Percentiles rank a stretch among this genome's conserved stretches.
These are phyloP conservation scores for Backusella sp. DNA, from an alignment of 192 early-diverging fungal genomes.

Conservation along the genomic window DNA sequence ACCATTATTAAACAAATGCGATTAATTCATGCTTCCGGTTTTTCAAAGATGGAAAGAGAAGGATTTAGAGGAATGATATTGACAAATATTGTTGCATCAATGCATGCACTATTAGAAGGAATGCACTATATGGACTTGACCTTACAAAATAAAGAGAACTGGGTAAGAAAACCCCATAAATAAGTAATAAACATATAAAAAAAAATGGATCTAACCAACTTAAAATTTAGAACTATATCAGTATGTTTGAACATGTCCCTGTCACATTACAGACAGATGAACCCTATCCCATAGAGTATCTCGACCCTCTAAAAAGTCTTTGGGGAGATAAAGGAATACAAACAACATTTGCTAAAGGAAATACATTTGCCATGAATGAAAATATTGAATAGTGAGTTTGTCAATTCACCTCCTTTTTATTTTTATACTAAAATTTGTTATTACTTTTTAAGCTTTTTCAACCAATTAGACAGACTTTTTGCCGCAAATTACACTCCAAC, in stretches of 20 bases:
- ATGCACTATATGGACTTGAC: conserved; percentile 16
- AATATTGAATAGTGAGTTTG: conserved; percentile 52
- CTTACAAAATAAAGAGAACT: conserved; percentile 36
- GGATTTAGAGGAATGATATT: conserved; percentile 46
- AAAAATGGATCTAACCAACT: background rate
- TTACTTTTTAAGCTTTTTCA: conserved; percentile 43
- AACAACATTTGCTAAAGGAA: conserved; percentile 37
- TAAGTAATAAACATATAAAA: background rate
- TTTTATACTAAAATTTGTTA: background rate
- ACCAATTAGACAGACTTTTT: conserved; percentile 48
- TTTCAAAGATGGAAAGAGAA: conserved; percentile 30
- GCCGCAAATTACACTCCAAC: conserved; percentile 43
- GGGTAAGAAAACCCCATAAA: background rate
- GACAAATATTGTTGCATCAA: conserved; percentile 43
- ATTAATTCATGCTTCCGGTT: conserved; percentile 24
- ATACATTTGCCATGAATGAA: conserved; percentile 56
- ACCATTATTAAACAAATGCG: conserved; percentile 55
- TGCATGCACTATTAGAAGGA: conserved; percentile 52
- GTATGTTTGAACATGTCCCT: conserved; percentile 38
- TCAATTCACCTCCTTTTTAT: background rate
- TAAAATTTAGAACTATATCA: conserved; percentile 17
- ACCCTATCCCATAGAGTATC: conserved; percentile 43
- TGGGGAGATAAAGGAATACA: conserved; percentile 52
- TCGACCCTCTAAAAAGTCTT: conserved; percentile 42
- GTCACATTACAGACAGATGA: conserved; percentile 28